phyloP scores from a whole-genome alignment of 2,329 filamentous ascomycete species.

The Alternaria ethzedia region DNA sequence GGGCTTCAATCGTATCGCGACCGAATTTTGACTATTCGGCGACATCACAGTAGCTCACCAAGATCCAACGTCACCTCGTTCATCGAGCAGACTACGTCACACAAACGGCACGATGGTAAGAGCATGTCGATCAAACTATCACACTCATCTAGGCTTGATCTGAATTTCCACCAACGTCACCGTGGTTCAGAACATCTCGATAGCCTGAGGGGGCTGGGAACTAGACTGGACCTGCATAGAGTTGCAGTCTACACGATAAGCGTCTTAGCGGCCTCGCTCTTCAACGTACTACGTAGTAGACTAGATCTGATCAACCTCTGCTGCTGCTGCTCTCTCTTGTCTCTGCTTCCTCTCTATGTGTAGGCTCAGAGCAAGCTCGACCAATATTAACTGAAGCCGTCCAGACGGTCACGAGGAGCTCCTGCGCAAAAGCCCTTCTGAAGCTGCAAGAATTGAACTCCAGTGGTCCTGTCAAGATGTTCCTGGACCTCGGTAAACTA shows the following conservation, averaged over 20 bases:
- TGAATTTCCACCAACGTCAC: background rate
- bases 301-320: background rate
- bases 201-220: background rate
- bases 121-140: background rate
- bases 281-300: background rate
- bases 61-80: background rate
- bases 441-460: background rate
- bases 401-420: background rate
- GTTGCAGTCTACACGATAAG: background rate
- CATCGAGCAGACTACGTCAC: background rate
- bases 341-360: background rate
- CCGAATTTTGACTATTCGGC: background rate
- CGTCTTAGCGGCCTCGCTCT: background rate
- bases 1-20: background rate
- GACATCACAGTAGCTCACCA: background rate
- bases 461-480: background rate
- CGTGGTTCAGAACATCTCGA: background rate
- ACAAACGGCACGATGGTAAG: background rate
- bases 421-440: background rate
- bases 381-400: background rate
- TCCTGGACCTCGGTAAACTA: background rate
- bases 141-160: background rate
- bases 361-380: background rate
- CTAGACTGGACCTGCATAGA: background rate
- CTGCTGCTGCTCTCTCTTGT: background rate